Evolutionary conservation across 495 filamentous ascomycete genomes (phyloP).

Genomic region (Penicillium odoratum): DNA sequence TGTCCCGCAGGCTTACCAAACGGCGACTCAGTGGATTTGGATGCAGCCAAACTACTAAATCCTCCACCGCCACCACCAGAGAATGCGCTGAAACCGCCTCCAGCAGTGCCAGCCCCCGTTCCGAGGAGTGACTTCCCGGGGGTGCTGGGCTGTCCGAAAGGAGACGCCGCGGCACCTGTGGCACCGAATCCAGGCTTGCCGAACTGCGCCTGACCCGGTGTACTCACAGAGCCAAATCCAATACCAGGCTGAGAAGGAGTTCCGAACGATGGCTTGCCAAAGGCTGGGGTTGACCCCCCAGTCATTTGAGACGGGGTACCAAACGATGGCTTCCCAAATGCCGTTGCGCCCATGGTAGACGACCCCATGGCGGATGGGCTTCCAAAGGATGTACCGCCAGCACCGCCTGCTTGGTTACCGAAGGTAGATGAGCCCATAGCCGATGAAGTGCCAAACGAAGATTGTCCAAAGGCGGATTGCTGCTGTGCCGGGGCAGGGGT

Average conservation of each 20-base stretch:
- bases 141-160: constrained; percentile 42
- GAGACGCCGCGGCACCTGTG: constrained; percentile 23
- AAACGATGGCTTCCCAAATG: constrained; percentile 39
- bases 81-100: constrained; percentile 42
- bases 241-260: constrained; percentile 31
- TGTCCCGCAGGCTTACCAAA: constrained; percentile 14
- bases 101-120: constrained; percentile 25
- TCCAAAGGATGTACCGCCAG: constrained; percentile 38
- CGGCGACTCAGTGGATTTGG: constrained; percentile 25
- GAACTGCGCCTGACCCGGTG: constrained; percentile 34
- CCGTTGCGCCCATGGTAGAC: constrained; percentile 31
- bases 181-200: constrained; percentile 51
- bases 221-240: constrained; percentile 30
- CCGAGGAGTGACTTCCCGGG: constrained; percentile 33
- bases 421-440: constrained; percentile 39
- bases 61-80: constrained; percentile 18
- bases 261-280: constrained; percentile 44
- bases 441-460: constrained; percentile 41
- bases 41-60: constrained; percentile 35
- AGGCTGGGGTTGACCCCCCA: constrained; percentile 38
- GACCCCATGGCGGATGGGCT: constrained; percentile 34
- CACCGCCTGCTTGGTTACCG: constrained; percentile 27
- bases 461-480: constrained; percentile 40
- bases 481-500: constrained; percentile 19
- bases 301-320: constrained; percentile 30